Conservation (phyloP, 2,329 filamentous ascomycete genomes). For the Alternaria incomplexa region DNA sequence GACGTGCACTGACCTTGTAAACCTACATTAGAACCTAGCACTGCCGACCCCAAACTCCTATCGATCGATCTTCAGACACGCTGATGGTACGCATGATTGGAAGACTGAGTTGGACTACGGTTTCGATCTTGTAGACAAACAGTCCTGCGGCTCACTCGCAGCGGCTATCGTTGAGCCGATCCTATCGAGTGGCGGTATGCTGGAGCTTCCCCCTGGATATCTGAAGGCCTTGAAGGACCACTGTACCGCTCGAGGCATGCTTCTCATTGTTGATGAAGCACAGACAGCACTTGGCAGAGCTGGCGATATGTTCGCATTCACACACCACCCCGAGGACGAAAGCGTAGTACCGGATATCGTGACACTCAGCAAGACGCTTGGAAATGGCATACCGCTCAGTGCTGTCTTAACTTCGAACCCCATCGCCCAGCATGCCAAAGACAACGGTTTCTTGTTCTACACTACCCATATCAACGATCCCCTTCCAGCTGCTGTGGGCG, state of each 20-base stretch:
- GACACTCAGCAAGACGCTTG: conserved; percentile 66
- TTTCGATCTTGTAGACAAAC: conserved; percentile 65
- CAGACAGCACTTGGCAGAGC: conserved; percentile 46
- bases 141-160: conserved; percentile 66
- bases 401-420: conserved; percentile 63
- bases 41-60: conserved; percentile 68
- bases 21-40: conserved; percentile 49
- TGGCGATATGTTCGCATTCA: conserved; percentile 60
- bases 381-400: conserved; percentile 65
- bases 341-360: conserved; percentile 60
- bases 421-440: conserved; percentile 58
- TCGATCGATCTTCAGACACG: conserved; percentile 64
- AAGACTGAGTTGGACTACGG: conserved; percentile 68
- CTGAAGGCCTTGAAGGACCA: conserved; percentile 60
- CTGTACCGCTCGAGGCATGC: conserved; percentile 42
- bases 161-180: conserved; percentile 69
- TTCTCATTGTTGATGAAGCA: conserved; percentile 48
- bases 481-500: conserved; percentile 64
- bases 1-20: neutral
- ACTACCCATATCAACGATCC: conserved; percentile 70
- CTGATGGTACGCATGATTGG: conserved; percentile 70
- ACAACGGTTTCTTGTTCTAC: conserved; percentile 62
- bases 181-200: conserved; percentile 65
- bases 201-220: conserved; percentile 65
- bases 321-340: conserved; percentile 34